Conservation (phyloP, 345 rosid genomes). For the Hirschfeldia incana region DNA sequence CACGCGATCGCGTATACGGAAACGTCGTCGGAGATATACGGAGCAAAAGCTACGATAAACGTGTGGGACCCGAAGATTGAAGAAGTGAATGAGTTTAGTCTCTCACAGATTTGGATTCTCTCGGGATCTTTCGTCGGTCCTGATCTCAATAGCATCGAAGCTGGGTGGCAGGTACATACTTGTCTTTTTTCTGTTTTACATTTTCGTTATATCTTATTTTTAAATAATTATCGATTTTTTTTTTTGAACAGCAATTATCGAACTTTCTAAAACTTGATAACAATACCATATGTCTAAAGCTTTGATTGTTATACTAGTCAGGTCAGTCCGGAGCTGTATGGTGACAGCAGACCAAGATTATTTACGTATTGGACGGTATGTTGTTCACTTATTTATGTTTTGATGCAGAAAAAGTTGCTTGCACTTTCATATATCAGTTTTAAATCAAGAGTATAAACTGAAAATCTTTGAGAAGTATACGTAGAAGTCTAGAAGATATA, state of each 20-base stretch:
- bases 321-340: slow-evolving; percentile 99
- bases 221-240: background rate
- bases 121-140: slow-evolving; percentile 95
- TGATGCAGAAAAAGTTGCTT: background rate
- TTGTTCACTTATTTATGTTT: background rate
- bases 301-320: slow-evolving; percentile 80
- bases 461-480: background rate
- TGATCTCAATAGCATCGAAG: slow-evolving; percentile 98
- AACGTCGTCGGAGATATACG: slow-evolving; percentile 62
- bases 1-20: slow-evolving; percentile 96
- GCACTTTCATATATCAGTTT: background rate
- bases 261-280: background rate
- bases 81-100: slow-evolving; percentile 89
- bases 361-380: slow-evolving; percentile 98
- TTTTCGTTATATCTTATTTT: background rate
- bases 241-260: too few relatives aligned
- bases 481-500: background rate
- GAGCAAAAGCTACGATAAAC: slow-evolving; percentile 90
- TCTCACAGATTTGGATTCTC: slow-evolving; percentile 94
- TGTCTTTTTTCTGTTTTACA: slow-evolving; percentile 9
- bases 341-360: slow-evolving; percentile 90
- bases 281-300: slow-evolving; percentile 44
- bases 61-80: slow-evolving; percentile 95
- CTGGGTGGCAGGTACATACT: slow-evolving; percentile 95
- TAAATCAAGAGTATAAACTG: background rate